Conservation (phyloP, 371 early-diverging fungal species). For the Rhizomucor miehei region DNA sequence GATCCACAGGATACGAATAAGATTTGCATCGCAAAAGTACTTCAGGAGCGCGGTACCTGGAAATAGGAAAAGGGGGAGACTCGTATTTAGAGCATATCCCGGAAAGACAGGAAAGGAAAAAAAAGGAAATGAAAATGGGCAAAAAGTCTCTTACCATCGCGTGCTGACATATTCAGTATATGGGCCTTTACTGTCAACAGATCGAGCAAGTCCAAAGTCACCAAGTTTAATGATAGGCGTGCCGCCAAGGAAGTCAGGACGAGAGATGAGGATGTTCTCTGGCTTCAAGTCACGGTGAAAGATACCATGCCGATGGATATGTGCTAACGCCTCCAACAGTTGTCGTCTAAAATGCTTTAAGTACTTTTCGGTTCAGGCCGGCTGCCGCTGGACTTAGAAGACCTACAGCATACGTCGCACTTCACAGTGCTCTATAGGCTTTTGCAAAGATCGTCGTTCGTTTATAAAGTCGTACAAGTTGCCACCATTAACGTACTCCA, state of each 20-base stretch:
- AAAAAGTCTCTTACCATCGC: constrained; percentile 82
- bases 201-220: constrained; percentile 93
- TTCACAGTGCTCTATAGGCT: constrained; percentile 25
- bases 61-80: not conserved
- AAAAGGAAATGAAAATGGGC: not conserved
- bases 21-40: constrained; percentile 82
- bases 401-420: constrained; percentile 33
- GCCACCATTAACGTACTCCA: constrained; percentile 90
- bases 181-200: constrained; percentile 80
- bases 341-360: constrained; percentile 52
- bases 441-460: constrained; percentile 54
- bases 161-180: constrained; percentile 95
- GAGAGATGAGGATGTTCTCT: constrained; percentile 70
- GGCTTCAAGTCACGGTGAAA: constrained; percentile 98
- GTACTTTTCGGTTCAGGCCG: not conserved
- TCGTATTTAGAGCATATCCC: too few relatives aligned
- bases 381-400: not conserved
- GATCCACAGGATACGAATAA: constrained; percentile 96
- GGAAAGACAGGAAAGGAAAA: too few relatives aligned
- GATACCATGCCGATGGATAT: constrained; percentile 88
- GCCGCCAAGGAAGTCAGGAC: constrained; percentile 15
- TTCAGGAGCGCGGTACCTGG: constrained; percentile 98
- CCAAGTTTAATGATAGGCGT: constrained; percentile 77
- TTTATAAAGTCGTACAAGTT: constrained; percentile 89
- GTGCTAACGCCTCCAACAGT: constrained; percentile 80